A percentile compares a stretch with the other conserved stretches of the same genome.
Evolutionary conservation across 2,329 filamentous ascomycete genomes (phyloP).

Genomic region (Kalmusia sp.): DNA sequence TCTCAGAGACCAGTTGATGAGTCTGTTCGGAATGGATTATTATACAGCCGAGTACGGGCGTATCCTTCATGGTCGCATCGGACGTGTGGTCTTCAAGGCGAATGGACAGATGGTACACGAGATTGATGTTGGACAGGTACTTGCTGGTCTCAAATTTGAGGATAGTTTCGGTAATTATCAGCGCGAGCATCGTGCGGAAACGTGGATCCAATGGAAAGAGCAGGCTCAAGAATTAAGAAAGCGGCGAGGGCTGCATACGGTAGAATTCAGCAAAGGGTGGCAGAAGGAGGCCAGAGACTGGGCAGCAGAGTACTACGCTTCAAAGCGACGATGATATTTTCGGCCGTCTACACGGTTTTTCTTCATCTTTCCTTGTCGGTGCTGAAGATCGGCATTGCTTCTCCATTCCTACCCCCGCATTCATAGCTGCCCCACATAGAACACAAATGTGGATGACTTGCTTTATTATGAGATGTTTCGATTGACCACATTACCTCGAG

Average conservation of each 20-base stretch:
- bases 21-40: slow-evolving; percentile 1
- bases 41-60: background rate
- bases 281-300: background rate
- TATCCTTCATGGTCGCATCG: slow-evolving; percentile 8
- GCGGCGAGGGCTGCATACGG: background rate
- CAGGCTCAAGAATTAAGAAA: background rate
- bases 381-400: slow-evolving; percentile 12
- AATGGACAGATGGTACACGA: background rate
- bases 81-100: background rate
- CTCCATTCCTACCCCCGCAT: background rate
- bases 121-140: slow-evolving; percentile 5
- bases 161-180: background rate
- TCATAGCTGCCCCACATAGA: slow-evolving; percentile 10
- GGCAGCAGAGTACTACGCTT: background rate
- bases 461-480: background rate
- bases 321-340: background rate
- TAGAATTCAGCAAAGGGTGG: background rate
- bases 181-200: background rate
- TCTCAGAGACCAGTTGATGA: background rate
- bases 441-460: slow-evolving; percentile 10
- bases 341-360: too few relatives aligned
- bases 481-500: background rate
- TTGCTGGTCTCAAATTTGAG: slow-evolving; percentile 7
- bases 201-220: slow-evolving; percentile 3
- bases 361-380: too few relatives aligned